Base-by-base conservation (phyloP, 768 basidiomycete species). In the Heimioporus sp. region DNA sequence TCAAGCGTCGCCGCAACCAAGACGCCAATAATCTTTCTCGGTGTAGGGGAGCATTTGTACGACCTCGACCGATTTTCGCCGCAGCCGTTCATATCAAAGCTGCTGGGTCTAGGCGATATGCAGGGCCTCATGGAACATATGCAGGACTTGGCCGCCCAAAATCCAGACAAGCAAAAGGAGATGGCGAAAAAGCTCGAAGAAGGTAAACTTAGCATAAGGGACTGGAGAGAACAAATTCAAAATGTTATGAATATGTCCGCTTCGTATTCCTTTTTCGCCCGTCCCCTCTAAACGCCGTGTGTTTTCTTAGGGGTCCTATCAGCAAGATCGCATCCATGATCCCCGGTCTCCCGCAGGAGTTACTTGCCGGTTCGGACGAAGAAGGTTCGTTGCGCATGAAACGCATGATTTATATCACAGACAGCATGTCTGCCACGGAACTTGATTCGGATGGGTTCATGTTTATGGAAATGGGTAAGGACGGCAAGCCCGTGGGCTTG, bases 241-340 rank as follows among this genome's bases (percentile, higher is more conserved):
- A 98, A 92, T 58, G 88, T 99, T 56, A 98, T 98, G 96, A 92
- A 91, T 65, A 97, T 99, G 96, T 89, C 60, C 60, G 83, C 73
- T n/a, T 38, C 32, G 42, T 19, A 57, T 55, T 37, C 47, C 45
- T 28, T 44, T 17, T 39, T 49, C 32, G 28, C 24, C 20, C 35
- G 45, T 45, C 36, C 45, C 43, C 54, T 11, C 54, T 52, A 34
- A 64, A 40, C 43, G 43, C 38, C 21, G 16, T 17, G 0, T 21
- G 11, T 60, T 49, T 49, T 57, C 57, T 10, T 64, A 97, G 95
- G 92, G 97, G 97, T n/a, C 95, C 97, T 9, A 84, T 99, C 49
- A 92, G 90, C 65, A 99, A 99, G 72, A 95, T 99, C 63, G 94
- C 97, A 28, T 92, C 90, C 15, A 98, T 98, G 93, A 99, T 99